Evolutionary conservation across 2,329 filamentous ascomycete species (phyloP).

Genomic region (Aureobasidium sp.): DNA sequence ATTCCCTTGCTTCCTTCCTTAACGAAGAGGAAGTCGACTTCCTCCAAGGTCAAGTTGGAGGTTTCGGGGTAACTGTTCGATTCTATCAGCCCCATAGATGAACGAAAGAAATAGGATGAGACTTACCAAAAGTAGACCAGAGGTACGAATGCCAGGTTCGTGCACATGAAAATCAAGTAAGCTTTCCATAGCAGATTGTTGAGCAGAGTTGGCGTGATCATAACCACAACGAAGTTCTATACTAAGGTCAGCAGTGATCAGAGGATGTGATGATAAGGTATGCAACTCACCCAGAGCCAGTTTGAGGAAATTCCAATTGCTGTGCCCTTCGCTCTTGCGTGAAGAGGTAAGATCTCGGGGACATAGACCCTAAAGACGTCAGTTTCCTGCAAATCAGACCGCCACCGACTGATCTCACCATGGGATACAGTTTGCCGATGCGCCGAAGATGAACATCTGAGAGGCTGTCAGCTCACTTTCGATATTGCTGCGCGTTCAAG

Average conservation of each 20-base stretch:
- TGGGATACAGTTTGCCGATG: slow-evolving; percentile 42
- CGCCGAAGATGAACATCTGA: slow-evolving; percentile 37
- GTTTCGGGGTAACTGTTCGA: slow-evolving; percentile 36
- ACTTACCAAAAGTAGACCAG: slow-evolving; percentile 45
- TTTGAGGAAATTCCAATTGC: slow-evolving; percentile 44
- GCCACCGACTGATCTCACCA: slow-evolving; percentile 26
- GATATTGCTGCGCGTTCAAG: neutral
- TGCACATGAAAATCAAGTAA: slow-evolving; percentile 47
- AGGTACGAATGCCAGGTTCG: slow-evolving; percentile 41
- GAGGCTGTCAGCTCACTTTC: slow-evolving; percentile 16
- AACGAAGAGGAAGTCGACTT: slow-evolving; percentile 38
- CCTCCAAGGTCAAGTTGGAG: slow-evolving; percentile 36
- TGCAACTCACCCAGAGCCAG: slow-evolving; percentile 37
- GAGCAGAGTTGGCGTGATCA: slow-evolving; percentile 47
- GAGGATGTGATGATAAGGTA: too few species aligned
- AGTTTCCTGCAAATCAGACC: neutral
- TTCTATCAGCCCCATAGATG: slow-evolving; percentile 25
- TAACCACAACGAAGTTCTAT: slow-evolving; percentile 44
- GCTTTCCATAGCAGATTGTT: slow-evolving; percentile 42
- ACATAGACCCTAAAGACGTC: slow-evolving; percentile 32
- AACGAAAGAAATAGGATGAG: slow-evolving; percentile 24
- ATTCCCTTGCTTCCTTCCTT: slow-evolving; percentile 23
- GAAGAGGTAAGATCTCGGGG: slow-evolving; percentile 45
- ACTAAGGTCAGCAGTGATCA: neutral
- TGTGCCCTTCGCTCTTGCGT: slow-evolving; percentile 44